Conservation (phyloP, 805 yeast species). For the Tetrapisispora pingtungensis region DNA sequence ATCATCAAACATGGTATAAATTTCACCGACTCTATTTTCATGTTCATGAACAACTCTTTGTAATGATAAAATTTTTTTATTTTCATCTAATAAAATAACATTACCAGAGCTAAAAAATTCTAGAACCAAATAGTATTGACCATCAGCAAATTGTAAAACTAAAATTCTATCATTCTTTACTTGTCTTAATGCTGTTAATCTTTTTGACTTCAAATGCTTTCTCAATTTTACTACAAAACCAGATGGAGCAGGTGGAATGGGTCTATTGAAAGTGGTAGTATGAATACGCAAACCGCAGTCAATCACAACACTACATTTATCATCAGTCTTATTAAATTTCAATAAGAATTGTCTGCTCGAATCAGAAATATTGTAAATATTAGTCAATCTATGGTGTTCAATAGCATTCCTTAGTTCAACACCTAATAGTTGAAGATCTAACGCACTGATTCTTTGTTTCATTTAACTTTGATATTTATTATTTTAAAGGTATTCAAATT, state of each 20-base stretch:
- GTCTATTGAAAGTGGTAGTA: constrained; percentile 69
- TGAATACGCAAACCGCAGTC: constrained; percentile 84
- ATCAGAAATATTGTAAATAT: constrained; percentile 70
- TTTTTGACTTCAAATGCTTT: constrained; percentile 72
- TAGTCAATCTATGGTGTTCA: constrained; percentile 62
- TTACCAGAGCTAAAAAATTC: constrained; percentile 97
- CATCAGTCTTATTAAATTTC: constrained; percentile 76
- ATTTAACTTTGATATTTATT: constrained; percentile 7
- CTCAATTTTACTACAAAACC: constrained; percentile 78
- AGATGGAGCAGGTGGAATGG: constrained; percentile 72
- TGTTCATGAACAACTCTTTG: constrained; percentile 73
- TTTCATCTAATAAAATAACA: constrained; percentile 62
- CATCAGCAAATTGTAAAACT: constrained; percentile 78
- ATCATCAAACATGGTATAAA: constrained; percentile 51
- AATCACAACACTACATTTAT: constrained; percentile 61
- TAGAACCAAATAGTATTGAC: constrained; percentile 61
- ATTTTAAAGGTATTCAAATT: no score
- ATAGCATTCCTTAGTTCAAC: constrained; percentile 52
- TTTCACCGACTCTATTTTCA: constrained; percentile 63
- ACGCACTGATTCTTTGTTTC: constrained; percentile 78
- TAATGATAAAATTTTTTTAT: constrained; percentile 55
- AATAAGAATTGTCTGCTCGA: constrained; percentile 64
- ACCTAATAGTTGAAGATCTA: constrained; percentile 66
- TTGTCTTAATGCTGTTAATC: constrained; percentile 64
- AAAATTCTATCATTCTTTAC: constrained; percentile 74